A percentile compares a stretch with the other conserved stretches of the same genome.
Evolutionary conservation across 2,329 filamentous ascomycete genomes (phyloP).

Genomic region (Waltergamsia citrina): DNA sequence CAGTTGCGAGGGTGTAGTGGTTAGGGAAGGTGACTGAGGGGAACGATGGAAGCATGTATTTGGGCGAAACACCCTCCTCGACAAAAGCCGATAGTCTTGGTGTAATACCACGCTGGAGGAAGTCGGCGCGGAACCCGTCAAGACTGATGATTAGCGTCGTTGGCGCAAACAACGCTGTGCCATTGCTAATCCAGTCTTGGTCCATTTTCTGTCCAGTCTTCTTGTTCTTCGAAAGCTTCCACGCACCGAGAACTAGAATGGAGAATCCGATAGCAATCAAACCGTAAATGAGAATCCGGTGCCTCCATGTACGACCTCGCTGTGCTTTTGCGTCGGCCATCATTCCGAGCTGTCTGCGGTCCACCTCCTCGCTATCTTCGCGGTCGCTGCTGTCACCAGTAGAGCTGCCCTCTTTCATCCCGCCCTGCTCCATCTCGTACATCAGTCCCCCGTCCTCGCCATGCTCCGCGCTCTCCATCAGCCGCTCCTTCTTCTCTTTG

Average conservation of each 20-base stretch:
- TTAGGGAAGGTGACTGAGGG: constrained; percentile 96
- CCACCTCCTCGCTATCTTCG: constrained; percentile 48
- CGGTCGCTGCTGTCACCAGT: constrained; percentile 54
- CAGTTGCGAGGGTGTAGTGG: constrained; percentile 88
- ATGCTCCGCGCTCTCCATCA: constrained; percentile 42
- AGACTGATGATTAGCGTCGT: constrained; percentile 92
- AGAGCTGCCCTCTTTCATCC: constrained; percentile 55
- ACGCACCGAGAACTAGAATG: constrained; percentile 45
- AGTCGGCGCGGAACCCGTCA: constrained; percentile 93
- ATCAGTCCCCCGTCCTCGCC: constrained; percentile 69
- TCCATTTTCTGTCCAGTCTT: constrained; percentile 19
- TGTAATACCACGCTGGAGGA: constrained; percentile 73
- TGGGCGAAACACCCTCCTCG: constrained; percentile 74
- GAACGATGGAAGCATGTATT: constrained; percentile 90
- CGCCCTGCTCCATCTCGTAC: constrained; percentile 85
- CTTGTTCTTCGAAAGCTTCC: constrained; percentile 44
- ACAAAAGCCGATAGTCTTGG: constrained; percentile 74
- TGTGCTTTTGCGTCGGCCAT: constrained; percentile 34
- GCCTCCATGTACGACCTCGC: constrained; percentile 43
- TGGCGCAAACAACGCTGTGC: constrained; percentile 78
- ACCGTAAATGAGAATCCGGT: constrained; percentile 42
- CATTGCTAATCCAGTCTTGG: constrained; percentile 54
- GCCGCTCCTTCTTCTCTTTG: constrained; percentile 40
- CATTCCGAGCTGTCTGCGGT: constrained; percentile 41
- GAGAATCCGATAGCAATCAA: constrained; percentile 44